These are phyloP conservation scores for Microcos paniculata DNA, from an alignment of 345 rosid species.

Conservation along the genomic window DNA sequence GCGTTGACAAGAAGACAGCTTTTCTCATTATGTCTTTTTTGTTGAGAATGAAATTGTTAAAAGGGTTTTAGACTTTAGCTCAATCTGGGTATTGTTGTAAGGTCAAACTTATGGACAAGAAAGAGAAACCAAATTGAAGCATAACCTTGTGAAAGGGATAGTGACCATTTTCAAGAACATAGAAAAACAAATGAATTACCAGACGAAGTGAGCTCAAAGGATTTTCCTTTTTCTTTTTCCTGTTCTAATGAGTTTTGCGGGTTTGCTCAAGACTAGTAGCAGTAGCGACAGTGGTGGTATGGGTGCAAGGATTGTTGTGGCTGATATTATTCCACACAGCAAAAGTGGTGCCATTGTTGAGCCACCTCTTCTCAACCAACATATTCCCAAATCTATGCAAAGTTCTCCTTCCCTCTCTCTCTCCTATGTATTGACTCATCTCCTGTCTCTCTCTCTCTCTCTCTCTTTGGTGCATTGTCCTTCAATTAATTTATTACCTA, in stretches of 20 bases:
- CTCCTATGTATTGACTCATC: conserved; percentile 18
- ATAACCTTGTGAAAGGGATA: conserved; percentile 12
- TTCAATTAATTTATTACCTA: conserved; percentile 12
- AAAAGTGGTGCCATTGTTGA: conserved; percentile 38
- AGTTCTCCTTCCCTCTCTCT: conserved; percentile 46
- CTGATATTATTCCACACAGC: conserved; percentile 27
- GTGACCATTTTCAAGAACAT: conserved; percentile 14
- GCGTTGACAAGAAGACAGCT: conserved; percentile 28
- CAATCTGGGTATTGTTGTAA: conserved; percentile 17
- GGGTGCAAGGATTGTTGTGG: conserved; percentile 31
- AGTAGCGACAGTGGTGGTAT: conserved; percentile 19
- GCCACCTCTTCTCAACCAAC: conserved; percentile 36
- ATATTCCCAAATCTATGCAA: conserved; percentile 34
- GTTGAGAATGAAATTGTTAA: background rate
- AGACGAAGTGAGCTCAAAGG: background rate
- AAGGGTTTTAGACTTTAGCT: background rate
- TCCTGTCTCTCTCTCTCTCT: conserved; percentile 33
- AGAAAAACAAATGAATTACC: background rate
- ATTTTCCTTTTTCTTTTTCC: background rate
- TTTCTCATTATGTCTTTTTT: conserved; percentile 13
- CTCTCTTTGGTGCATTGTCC: conserved; percentile 29
- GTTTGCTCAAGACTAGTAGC: conserved; percentile 28
- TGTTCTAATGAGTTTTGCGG: conserved; percentile 43
- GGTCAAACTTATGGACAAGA: conserved; percentile 20
- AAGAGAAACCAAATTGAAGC: conserved; percentile 20